A percentile compares a stretch with the other conserved stretches of the same genome.
phyloP scores from a whole-genome alignment of 2,329 filamentous ascomycete species.

The Trichophaea hybrida region DNA sequence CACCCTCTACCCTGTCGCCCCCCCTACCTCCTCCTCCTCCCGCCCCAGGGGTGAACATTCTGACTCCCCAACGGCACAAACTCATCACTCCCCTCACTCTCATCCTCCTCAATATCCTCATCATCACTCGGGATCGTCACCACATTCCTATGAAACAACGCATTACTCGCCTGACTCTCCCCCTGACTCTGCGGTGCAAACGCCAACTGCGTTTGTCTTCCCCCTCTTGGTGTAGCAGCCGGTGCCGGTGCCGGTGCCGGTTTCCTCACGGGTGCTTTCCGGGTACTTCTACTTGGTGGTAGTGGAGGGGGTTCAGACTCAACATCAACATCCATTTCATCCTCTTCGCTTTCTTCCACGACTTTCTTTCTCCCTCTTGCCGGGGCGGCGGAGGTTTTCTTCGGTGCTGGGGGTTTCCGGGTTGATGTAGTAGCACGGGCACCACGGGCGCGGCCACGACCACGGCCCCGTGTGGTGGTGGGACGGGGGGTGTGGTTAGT shows the following conservation, averaged over 20 bases:
- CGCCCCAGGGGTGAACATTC: neutral
- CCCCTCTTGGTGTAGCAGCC: slow-evolving; percentile 14
- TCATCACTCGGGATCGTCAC: slow-evolving; percentile 46
- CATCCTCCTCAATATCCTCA: slow-evolving; percentile 46
- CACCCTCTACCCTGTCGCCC: neutral
- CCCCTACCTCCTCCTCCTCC: neutral
- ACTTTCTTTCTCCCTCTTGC: slow-evolving; percentile 34
- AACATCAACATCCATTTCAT: slow-evolving; percentile 32
- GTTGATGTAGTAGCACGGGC: slow-evolving; percentile 29
- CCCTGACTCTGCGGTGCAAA: slow-evolving; percentile 32
- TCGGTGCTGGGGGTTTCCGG: slow-evolving; percentile 28
- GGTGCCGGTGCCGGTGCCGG: slow-evolving; percentile 24
- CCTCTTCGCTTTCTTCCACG: slow-evolving; percentile 31
- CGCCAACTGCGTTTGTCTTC: slow-evolving; percentile 32
- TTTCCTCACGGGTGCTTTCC: slow-evolving; percentile 10
- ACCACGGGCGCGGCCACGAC: slow-evolving; percentile 36
- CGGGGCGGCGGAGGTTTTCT: slow-evolving; percentile 28
- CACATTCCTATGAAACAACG: slow-evolving; percentile 33
- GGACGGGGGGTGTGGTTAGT: slow-evolving; percentile 28
- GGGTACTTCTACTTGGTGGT: slow-evolving; percentile 16
- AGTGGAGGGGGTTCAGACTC: slow-evolving; percentile 41
- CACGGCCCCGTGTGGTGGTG: slow-evolving; percentile 28
- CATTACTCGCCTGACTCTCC: slow-evolving; percentile 31
- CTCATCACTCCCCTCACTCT: slow-evolving; percentile 31
- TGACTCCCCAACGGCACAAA: slow-evolving; percentile 39